Evolutionary conservation across 2,329 filamentous ascomycete species (phyloP).

Genomic region (Nigrograna mackinnonii): DNA sequence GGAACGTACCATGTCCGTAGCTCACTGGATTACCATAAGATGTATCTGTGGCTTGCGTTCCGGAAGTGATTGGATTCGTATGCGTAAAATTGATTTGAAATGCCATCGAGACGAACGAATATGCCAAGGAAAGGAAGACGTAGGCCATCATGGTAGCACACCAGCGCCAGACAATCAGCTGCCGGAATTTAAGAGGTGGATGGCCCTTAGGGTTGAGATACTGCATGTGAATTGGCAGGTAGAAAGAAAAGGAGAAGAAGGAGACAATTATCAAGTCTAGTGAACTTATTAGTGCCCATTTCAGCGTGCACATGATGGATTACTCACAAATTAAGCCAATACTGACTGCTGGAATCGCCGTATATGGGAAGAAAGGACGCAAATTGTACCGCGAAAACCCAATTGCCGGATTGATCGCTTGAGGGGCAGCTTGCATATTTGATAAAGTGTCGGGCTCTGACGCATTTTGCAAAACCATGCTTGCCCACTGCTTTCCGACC

Average conservation of each 20-base stretch:
- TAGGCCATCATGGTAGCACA: constrained; percentile 60
- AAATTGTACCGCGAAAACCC: constrained; percentile 62
- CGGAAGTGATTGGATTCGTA: constrained; percentile 47
- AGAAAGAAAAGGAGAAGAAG: constrained; percentile 69
- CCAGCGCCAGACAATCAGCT: constrained; percentile 64
- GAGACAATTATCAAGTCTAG: constrained; percentile 65
- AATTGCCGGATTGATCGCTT: constrained; percentile 60
- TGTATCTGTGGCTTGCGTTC: constrained; percentile 44
- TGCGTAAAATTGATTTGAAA: constrained; percentile 63
- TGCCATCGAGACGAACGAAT: constrained; percentile 65
- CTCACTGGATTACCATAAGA: constrained; percentile 51
- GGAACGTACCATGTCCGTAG: constrained; percentile 62
- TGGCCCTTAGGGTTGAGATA: constrained; percentile 60
- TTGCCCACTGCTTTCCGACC: constrained; percentile 54
- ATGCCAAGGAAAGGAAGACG: constrained; percentile 64
- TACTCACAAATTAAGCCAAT: constrained; percentile 62
- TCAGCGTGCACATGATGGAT: neutral
- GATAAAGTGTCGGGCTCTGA: constrained; percentile 41
- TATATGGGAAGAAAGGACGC: constrained; percentile 61
- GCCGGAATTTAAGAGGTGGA: constrained; percentile 60
- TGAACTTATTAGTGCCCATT: constrained; percentile 1
- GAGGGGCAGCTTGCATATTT: constrained; percentile 53
- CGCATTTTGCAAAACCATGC: constrained; percentile 45
- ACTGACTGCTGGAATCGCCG: constrained; percentile 60
- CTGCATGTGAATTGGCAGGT: constrained; percentile 65